Conservation (phyloP, 2,329 filamentous ascomycete genomes). For the Penicillium aurantiogriseum region DNA sequence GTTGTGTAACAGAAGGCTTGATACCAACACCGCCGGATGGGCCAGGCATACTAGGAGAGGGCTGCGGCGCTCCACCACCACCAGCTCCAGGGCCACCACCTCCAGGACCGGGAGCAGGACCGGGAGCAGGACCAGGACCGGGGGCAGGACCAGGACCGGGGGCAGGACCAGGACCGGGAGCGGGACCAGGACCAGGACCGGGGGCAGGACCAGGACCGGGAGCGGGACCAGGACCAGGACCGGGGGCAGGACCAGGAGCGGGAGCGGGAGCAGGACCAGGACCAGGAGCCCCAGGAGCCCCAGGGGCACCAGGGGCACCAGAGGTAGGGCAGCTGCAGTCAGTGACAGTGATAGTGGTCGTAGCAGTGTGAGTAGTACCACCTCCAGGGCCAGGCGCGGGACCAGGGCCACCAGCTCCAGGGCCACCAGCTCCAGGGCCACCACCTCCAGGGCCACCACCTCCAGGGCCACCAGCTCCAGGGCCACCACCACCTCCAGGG, state of each 20-base stretch:
- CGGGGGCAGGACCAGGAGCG: too few species aligned
- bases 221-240: neutral
- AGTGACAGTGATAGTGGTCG: slow-evolving; percentile 23
- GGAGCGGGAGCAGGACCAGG: too few species aligned
- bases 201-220: too few species aligned
- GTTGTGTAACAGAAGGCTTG: neutral
- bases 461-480: neutral
- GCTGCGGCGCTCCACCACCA: neutral
- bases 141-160: neutral
- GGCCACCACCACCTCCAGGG: neutral
- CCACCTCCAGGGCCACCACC: neutral
- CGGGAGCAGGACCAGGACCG: neutral
- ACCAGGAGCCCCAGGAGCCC: neutral
- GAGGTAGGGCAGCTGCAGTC: slow-evolving; percentile 20
- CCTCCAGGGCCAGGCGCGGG: neutral
- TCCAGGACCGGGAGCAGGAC: neutral
- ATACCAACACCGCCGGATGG: neutral
- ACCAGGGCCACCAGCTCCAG: neutral
- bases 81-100: too few species aligned
- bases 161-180: too few species aligned
- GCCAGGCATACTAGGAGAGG: neutral
- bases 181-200: too few species aligned
- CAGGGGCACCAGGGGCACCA: neutral
- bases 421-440: neutral
- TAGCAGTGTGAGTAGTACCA: slow-evolving; percentile 11